Conservation (phyloP, 352 stramenopile genomes). For the Phytophthora sojae region DNA sequence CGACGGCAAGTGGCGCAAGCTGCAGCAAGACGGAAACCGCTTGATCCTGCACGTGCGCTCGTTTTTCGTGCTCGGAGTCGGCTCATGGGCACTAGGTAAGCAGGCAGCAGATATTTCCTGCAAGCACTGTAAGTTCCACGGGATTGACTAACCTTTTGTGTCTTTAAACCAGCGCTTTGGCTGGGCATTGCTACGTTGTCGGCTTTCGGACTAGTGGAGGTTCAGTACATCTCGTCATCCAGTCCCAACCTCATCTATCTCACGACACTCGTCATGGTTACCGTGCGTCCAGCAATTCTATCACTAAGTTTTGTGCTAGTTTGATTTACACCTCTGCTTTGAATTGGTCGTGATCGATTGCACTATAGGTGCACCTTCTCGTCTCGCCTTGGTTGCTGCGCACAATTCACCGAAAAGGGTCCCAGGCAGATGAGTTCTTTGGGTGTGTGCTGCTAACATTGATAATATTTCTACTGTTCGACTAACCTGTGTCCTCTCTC, state of each 20-base stretch:
- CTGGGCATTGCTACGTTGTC: slow-evolving; percentile 62
- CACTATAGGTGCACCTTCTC: slow-evolving; percentile 60
- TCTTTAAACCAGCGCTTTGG: slow-evolving; percentile 56
- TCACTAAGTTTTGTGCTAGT: neutral
- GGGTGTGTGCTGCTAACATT: slow-evolving; percentile 31
- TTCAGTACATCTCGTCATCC: slow-evolving; percentile 60
- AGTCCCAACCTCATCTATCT: slow-evolving; percentile 73
- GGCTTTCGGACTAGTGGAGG: slow-evolving; percentile 69
- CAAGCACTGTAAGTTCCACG: neutral
- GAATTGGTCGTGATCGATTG: neutral
- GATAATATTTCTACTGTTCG: neutral
- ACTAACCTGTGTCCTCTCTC: neutral
- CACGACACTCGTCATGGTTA: slow-evolving; percentile 60
- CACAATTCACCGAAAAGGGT: slow-evolving; percentile 75
- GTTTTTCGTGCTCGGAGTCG: slow-evolving; percentile 64
- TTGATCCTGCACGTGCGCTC: slow-evolving; percentile 77
- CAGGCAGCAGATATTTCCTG: neutral
- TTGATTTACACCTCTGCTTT: neutral
- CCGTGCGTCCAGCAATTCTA: slow-evolving; percentile 39
- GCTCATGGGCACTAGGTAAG: slow-evolving; percentile 55
- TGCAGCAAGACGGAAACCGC: slow-evolving; percentile 68
- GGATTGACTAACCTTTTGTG: neutral
- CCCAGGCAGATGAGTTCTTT: slow-evolving; percentile 74
- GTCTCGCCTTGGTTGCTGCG: slow-evolving; percentile 66
- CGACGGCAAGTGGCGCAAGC: slow-evolving; percentile 60